These are phyloP conservation scores for Annulohypoxylon stygium DNA, from an alignment of 495 filamentous ascomycete species.

Conservation along the genomic window DNA sequence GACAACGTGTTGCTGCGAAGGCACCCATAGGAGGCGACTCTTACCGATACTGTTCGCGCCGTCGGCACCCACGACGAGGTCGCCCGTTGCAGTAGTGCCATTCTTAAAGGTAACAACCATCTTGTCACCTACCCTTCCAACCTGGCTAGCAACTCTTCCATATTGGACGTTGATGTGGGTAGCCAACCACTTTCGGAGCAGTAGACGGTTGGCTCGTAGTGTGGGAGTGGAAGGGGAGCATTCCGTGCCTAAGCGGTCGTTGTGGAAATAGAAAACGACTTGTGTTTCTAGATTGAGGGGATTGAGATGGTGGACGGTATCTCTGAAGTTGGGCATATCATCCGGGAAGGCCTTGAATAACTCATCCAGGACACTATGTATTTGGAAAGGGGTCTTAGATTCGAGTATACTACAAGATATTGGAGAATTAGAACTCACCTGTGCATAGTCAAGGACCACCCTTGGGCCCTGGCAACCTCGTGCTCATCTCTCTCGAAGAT, in stretches of 20 bases:
- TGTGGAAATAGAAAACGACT: slow-evolving; percentile 47
- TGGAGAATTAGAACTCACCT: slow-evolving; percentile 24
- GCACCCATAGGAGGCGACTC: not conserved
- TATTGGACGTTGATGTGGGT: slow-evolving; percentile 49
- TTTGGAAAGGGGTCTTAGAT: slow-evolving; percentile 13
- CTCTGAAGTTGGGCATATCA: slow-evolving; percentile 50
- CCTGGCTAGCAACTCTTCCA: slow-evolving; percentile 37
- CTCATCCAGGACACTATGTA: slow-evolving; percentile 39
- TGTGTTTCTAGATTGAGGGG: slow-evolving; percentile 47
- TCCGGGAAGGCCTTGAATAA: slow-evolving; percentile 53
- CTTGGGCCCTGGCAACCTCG: slow-evolving; percentile 52
- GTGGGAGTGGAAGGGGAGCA: slow-evolving; percentile 35
- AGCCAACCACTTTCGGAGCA: slow-evolving; percentile 46
- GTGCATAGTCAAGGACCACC: slow-evolving; percentile 55
- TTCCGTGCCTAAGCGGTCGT: slow-evolving; percentile 46
- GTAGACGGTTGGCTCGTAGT: slow-evolving; percentile 43
- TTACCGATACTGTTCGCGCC: slow-evolving; percentile 54
- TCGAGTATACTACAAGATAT: not conserved
- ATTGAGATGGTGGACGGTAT: slow-evolving; percentile 51
- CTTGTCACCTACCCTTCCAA: slow-evolving; percentile 44
- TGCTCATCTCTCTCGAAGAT: slow-evolving; percentile 65
- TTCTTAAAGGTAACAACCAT: slow-evolving; percentile 48
- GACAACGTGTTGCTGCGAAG: not conserved
- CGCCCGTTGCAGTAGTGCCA: slow-evolving; percentile 41
- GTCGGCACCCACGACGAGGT: slow-evolving; percentile 50